Percentiles rank a stretch among this genome's conserved stretches.
Conservation (phyloP, 441 rosid genomes). For the Erysimum cheiri region DNA sequence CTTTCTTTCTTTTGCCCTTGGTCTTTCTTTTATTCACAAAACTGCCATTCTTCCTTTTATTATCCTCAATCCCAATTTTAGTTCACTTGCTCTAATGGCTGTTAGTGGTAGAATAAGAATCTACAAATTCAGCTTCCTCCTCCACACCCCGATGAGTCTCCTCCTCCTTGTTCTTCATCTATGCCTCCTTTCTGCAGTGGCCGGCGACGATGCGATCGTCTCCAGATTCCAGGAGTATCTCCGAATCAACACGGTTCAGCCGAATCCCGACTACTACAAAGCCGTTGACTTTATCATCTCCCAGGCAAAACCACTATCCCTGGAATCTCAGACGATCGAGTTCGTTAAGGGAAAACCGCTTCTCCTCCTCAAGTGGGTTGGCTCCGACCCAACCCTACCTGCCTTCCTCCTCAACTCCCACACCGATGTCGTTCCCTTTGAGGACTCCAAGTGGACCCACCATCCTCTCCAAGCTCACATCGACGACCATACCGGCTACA, state of each 20-base stretch:
- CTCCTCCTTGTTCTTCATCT: slow-evolving; percentile 36
- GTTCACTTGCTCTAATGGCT: too few species aligned
- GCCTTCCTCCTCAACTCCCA: slow-evolving; percentile 87
- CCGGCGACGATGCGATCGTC: slow-evolving; percentile 44
- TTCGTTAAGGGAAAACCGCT: slow-evolving; percentile 72
- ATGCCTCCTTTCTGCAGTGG: slow-evolving; percentile 10
- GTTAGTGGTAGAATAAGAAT: background rate
- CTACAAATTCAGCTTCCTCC: slow-evolving; percentile 21
- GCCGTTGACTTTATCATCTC: slow-evolving; percentile 68
- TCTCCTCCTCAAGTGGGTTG: slow-evolving; percentile 79
- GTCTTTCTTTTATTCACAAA: slow-evolving; percentile 26
- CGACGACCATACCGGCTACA: slow-evolving; percentile 78
- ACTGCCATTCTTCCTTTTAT: slow-evolving; percentile 16
- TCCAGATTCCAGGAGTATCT: slow-evolving; percentile 87
- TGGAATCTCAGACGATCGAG: slow-evolving; percentile 63
- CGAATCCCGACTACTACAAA: slow-evolving; percentile 67
- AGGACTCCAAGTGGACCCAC: slow-evolving; percentile 77
- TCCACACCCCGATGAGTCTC: background rate
- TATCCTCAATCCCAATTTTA: too few species aligned
- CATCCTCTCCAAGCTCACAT: slow-evolving; percentile 78
- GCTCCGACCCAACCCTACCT: slow-evolving; percentile 68
- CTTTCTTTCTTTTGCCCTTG: slow-evolving; percentile 9
- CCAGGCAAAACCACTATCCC: slow-evolving; percentile 69
- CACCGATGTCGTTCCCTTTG: slow-evolving; percentile 93
- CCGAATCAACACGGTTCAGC: slow-evolving; percentile 88